These are phyloP conservation scores for Eruca vesicaria DNA, from an alignment of 441 rosid species.

Conservation along the genomic window DNA sequence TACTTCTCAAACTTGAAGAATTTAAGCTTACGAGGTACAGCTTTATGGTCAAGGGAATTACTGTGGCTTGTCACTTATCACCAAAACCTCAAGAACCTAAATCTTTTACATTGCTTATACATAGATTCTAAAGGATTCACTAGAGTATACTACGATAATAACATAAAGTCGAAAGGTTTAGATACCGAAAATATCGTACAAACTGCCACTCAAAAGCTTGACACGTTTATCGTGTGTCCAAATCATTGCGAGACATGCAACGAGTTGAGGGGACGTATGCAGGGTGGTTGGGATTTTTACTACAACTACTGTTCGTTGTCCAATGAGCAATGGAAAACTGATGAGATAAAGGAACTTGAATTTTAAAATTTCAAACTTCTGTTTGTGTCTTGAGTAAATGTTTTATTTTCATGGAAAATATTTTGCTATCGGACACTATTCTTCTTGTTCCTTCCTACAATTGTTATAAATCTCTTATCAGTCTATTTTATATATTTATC, in stretches of 20 bases:
- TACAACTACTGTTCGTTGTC: not conserved
- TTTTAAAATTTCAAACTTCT: not conserved
- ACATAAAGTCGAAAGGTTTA: not conserved
- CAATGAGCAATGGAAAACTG: not conserved
- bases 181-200: not conserved
- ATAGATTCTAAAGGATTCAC: not conserved
- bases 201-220: not conserved
- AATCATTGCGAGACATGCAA: not conserved
- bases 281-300: not conserved
- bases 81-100: not conserved
- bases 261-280: not conserved
- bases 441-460: not conserved
- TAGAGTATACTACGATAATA: not conserved
- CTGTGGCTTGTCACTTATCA: not conserved
- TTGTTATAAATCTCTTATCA: too few relatives aligned
- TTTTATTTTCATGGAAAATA: not conserved
- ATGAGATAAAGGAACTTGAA: not conserved
- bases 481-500: too few relatives aligned
- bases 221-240: not conserved
- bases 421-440: not conserved
- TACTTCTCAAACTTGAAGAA: not conserved
- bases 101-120: not conserved
- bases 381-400: not conserved
- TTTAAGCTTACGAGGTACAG: not conserved
- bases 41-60: not conserved